Evolutionary conservation across 2,329 filamentous ascomycete species (phyloP), one percentile per base, ranked within the genome.

Genomic region (Dactylella cylindrospora): DNA sequence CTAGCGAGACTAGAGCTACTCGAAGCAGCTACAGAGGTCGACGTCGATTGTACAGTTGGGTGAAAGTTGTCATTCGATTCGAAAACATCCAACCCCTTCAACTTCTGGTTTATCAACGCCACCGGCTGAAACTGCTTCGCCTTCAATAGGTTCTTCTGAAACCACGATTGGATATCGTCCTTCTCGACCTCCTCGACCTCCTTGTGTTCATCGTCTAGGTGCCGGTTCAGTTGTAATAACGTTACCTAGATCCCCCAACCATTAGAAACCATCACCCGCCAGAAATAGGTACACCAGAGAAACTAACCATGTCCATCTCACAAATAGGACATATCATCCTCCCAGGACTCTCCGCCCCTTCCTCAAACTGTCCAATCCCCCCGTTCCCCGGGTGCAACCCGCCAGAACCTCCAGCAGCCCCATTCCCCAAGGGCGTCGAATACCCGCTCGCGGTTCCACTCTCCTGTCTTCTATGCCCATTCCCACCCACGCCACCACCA

Each of bases 81-180:
- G 72, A 96, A 96, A 10, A 94, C 89, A 51, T 96, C 90, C 35
- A 96, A 78, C 7, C 90, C 90, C 60, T 93, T 90, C 17, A 96
- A 79, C 71, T 95, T 96, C 75, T 95, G 90, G 74, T 95, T 95
- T 69, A 96, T 81, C 3, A 95, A 80, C 0, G 90, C 90, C 0
- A 96, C 80, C 0, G 90, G 90, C 70, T 96, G 90, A 72, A 96
- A 95, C 66, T 85, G 85, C 74, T 93, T 95, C 8, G 90, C 90
- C 73, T 94, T 95, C 67, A 87, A 80, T 74, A 96, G 90, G 74
- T 95, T 90, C 70, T 88, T 86, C 76, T 94, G 88, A 75, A 96
- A 95, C 90, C 90, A 96, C 32, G 90, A 91, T 76, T 94, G 94
- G 68, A 95, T 90, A 74, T 96, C 89, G 73, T 95, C 88, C 71